These are phyloP conservation scores for Myriosclerotinia curreyana DNA, from an alignment of 2,329 filamentous ascomycete species.

Conservation along the genomic window DNA sequence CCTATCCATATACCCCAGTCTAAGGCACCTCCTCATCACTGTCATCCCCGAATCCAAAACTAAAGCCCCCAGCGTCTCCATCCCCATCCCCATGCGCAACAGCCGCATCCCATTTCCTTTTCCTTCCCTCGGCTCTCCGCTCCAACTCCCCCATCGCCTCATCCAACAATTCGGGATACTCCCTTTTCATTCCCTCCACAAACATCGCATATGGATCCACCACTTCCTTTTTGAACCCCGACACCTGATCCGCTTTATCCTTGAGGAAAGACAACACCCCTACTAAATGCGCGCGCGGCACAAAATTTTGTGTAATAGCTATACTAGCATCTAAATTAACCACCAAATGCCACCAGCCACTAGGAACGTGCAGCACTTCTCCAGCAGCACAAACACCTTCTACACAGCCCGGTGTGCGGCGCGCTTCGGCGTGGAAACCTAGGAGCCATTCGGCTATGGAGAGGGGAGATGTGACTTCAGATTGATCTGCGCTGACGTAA, in stretches of 20 bases:
- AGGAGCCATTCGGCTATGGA: constrained; percentile 97
- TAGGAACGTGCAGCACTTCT: constrained; percentile 88
- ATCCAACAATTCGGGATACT: constrained; percentile 65
- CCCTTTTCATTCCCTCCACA: constrained; percentile 59
- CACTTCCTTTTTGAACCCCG: constrained; percentile 74
- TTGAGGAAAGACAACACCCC: constrained; percentile 77
- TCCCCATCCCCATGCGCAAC: constrained; percentile 50
- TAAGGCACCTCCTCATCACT: constrained; percentile 47
- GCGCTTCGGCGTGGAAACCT: constrained; percentile 81
- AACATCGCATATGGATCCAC: constrained; percentile 74
- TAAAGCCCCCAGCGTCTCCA: constrained; percentile 50
- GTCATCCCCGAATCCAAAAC: constrained; percentile 61
- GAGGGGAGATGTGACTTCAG: constrained; percentile 88
- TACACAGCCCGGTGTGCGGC: constrained; percentile 69
- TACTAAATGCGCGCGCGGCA: constrained; percentile 67
- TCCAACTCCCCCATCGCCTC: constrained; percentile 64
- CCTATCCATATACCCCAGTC: constrained; percentile 2
- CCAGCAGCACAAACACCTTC: constrained; percentile 83
- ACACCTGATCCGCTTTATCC: constrained; percentile 81
- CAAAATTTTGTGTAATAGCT: constrained; percentile 93
- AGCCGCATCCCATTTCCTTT: constrained; percentile 83
- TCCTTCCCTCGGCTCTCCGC: constrained; percentile 60
- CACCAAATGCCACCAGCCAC: constrained; percentile 95
- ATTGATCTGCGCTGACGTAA: constrained; percentile 82
- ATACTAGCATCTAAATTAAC: constrained; percentile 83